phyloP scores from a whole-genome alignment of 2,329 filamentous ascomycete genomes.

The Sclerotinia glacialis region DNA sequence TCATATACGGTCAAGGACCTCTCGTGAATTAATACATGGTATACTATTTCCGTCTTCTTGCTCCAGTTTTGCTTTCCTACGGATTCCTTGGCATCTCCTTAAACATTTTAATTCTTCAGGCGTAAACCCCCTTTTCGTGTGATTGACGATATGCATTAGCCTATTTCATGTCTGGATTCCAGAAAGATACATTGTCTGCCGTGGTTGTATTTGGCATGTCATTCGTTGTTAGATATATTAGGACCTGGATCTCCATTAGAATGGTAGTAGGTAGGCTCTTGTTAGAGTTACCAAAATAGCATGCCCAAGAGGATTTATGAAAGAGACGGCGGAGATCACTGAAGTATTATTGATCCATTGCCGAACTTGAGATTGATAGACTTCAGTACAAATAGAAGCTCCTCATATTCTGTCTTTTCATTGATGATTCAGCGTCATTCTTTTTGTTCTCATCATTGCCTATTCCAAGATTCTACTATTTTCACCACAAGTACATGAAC shows the following conservation, averaged over 20 bases:
- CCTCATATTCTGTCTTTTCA: no score
- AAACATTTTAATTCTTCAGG: no score
- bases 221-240: no score
- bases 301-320: neutral
- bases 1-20: neutral
- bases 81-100: conserved; percentile 6
- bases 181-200: neutral
- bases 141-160: neutral
- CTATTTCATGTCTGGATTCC: neutral
- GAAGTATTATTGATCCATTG: neutral
- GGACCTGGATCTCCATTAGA: neutral
- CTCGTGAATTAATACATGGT: neutral
- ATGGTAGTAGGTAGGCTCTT: neutral
- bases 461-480: no score
- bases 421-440: no score
- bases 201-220: neutral
- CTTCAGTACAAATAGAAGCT: no score
- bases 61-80: neutral
- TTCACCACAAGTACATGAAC: no score
- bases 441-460: no score
- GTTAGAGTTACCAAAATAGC: neutral
- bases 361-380: neutral
- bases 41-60: neutral
- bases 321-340: no score
- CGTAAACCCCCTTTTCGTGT: neutral